Evolutionary conservation across 139 green algal species (phyloP).

Genomic region (Chlamydomonas asymmetrica): DNA sequence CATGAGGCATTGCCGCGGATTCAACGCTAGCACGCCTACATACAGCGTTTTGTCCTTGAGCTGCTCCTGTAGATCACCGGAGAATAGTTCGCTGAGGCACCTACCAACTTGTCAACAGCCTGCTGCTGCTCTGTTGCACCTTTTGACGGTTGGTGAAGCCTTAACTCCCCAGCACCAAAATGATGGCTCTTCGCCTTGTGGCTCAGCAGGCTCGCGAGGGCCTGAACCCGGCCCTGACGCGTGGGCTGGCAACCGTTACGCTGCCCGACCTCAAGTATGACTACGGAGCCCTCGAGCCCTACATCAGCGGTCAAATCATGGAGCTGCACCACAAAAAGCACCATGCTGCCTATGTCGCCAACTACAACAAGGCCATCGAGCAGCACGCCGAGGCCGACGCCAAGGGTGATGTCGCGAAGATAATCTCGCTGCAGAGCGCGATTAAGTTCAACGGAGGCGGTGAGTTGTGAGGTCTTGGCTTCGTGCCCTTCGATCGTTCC

Average conservation of each 20-base stretch:
- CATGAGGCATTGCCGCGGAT: too few species aligned
- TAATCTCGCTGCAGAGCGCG: constrained; percentile 83
- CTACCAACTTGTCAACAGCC: too few species aligned
- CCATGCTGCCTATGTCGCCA: constrained; percentile 86
- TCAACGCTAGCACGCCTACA: too few species aligned
- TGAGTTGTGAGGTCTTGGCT: too few species aligned
- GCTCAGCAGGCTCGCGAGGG: constrained; percentile 3
- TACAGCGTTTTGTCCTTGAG: too few species aligned
- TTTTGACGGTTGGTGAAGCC: too few species aligned
- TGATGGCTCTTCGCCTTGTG: constrained; percentile 9
- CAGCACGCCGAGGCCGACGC: constrained; percentile 76
- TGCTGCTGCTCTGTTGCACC: too few species aligned
- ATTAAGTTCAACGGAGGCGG: constrained; percentile 97
- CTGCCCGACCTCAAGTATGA: constrained; percentile 94
- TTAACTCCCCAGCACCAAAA: too few species aligned
- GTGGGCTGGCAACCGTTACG: constrained; percentile 27
- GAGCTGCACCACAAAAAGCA: constrained; percentile 96
- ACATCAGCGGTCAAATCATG: constrained; percentile 95
- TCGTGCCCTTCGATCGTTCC: too few species aligned
- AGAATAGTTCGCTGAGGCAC: too few species aligned
- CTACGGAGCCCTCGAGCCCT: constrained; percentile 86
- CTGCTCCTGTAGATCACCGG: too few species aligned
- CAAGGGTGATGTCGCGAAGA: constrained; percentile 73
- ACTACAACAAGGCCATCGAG: constrained; percentile 84
- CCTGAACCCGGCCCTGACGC: not conserved